These are phyloP conservation scores for Alnus glutinosa DNA, from an alignment of 306 rosid genomes.

Conservation along the genomic window DNA sequence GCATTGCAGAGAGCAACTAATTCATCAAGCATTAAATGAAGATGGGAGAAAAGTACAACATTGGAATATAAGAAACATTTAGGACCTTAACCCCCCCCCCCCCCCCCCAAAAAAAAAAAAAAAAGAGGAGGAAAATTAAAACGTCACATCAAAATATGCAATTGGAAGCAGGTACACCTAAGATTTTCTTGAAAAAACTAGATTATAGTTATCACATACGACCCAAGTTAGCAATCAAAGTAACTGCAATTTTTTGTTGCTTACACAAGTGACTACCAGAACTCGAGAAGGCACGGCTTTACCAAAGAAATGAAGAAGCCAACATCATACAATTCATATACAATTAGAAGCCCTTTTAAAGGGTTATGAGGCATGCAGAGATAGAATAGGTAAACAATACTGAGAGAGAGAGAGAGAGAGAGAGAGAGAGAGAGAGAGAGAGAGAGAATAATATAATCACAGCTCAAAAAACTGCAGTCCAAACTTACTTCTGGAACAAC, in stretches of 20 bases:
- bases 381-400: background rate
- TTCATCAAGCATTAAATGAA: conserved; percentile 24
- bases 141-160: background rate
- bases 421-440: background rate
- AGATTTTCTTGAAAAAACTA: background rate
- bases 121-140: background rate
- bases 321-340: background rate
- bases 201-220: background rate
- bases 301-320: conserved; percentile 5
- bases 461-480: background rate
- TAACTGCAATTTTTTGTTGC: conserved; percentile 4
- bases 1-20: background rate
- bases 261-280: conserved; percentile 14
- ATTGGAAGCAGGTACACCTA: background rate
- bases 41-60: conserved; percentile 7
- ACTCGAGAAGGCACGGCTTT: conserved; percentile 22
- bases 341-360: background rate
- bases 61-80: conserved; percentile 16
- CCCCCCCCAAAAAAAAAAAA: too few species aligned
- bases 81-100: background rate
- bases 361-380: background rate
- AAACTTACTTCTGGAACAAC: conserved; percentile 90
- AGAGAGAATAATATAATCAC: background rate
- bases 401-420: too few species aligned
- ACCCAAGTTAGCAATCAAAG: background rate